Conservation (phyloP, 73 alveolate genomes). For the Uronychia setigera region DNA sequence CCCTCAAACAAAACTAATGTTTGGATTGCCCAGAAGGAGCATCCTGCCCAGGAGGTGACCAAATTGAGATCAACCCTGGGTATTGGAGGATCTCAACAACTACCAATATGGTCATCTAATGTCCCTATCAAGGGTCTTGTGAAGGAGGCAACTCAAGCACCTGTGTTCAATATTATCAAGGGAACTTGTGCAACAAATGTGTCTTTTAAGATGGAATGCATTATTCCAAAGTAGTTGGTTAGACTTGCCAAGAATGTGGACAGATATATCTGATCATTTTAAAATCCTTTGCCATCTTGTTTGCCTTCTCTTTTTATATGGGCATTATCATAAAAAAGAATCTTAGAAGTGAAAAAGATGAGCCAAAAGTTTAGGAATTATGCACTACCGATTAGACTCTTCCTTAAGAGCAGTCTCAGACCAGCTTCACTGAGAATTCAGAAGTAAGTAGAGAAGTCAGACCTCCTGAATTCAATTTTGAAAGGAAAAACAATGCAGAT, state of each 20-base stretch:
- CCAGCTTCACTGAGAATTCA: too few relatives aligned
- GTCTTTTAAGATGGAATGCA: background rate
- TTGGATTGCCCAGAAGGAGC: constrained; percentile 1
- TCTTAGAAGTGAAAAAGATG: background rate
- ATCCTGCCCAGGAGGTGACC: constrained; percentile 5
- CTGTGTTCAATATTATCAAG: constrained; percentile 37
- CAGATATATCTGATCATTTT: background rate
- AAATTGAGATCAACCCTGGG: constrained; percentile 1
- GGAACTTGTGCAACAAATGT: constrained; percentile 64
- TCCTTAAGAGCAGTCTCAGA: too few relatives aligned
- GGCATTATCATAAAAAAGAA: background rate
- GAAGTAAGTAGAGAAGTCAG: too few relatives aligned
- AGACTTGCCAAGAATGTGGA: background rate
- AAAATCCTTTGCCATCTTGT: background rate
- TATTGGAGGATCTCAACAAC: background rate
- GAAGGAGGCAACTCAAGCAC: background rate
- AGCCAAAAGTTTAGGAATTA: background rate
- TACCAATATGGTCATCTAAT: background rate
- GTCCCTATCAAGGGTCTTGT: background rate
- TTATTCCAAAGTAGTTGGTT: background rate
- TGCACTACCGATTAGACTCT: too few relatives aligned
- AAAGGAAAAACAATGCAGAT: background rate
- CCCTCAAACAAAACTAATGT: background rate
- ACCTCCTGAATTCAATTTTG: background rate
- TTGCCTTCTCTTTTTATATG: background rate